Base-by-base conservation (phyloP, 139 green algal species). In the Chloropicon primus region DNA sequence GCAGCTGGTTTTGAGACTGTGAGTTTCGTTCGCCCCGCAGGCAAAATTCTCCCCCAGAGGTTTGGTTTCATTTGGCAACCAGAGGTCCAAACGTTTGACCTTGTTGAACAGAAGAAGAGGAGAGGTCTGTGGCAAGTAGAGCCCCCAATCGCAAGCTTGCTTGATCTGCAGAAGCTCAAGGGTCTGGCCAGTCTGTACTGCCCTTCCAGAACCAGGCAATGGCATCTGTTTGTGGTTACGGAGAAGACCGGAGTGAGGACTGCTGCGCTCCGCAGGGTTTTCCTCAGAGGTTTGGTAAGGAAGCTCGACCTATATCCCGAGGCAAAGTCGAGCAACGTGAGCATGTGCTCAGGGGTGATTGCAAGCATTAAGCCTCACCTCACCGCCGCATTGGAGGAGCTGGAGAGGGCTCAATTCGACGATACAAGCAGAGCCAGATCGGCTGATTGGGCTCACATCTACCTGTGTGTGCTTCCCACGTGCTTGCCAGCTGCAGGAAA, bases 381-480 rank as follows among this genome's bases (percentile, higher is more conserved):
- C 5, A 28, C 72, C 5, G 72, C 24, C 5, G 72, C 72, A 1
- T 79, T 96, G 27, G 73, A 85, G 25, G 91, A 97, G 82, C 85
- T 96, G 25, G 78, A 85, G 0, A 26, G 81, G 83, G 72, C 72
- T 17, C 71, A 74, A 74, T 74, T 26, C 73, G 77, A 75, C 80
- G 73, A 28, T 26, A 75, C 75, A 24, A 41, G 76, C 41, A 74
- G 78, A 21, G 73, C 78, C 22, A 73, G 81, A 2, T 73, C 82
- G 21, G 76, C 85, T 24, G 92, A 97, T 84, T 97, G 93, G 93
- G 85, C 88, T 26, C 92, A 96, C 80, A 79, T 97, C 54, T 97
- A 90, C 85, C 76, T 93, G 5, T 78, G 80, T 2, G 85, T 92
- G 2, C 86, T 92, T 72, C 82, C 86, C 0, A 72, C 81, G 5